A percentile compares a stretch with the other conserved stretches of the same genome.
These are phyloP conservation scores for Sophora flavescens DNA, from an alignment of 306 rosid genomes.

Conservation along the genomic window DNA sequence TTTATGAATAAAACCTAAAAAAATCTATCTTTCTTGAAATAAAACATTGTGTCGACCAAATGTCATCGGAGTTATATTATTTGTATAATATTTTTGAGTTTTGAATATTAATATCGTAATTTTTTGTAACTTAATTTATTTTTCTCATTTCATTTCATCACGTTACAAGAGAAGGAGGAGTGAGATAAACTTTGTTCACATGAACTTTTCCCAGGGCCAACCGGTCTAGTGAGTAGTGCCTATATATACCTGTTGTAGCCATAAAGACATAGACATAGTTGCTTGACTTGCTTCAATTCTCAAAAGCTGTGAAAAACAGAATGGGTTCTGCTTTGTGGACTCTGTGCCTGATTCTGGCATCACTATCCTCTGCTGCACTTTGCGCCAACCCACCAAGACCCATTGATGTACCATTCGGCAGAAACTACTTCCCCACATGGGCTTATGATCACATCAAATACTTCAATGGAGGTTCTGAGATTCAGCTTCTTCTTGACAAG, in stretches of 20 bases:
- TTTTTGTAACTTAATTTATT: too few relatives aligned
- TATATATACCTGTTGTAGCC: neutral
- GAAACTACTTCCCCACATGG: constrained; percentile 86
- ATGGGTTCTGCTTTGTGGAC: constrained; percentile 53
- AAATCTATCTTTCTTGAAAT: too few relatives aligned
- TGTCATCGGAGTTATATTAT: too few relatives aligned
- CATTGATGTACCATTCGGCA: constrained; percentile 67
- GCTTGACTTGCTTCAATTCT: too few relatives aligned
- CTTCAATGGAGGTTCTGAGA: constrained; percentile 68
- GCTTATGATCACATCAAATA: constrained; percentile 87
- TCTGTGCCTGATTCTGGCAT: constrained; percentile 40
- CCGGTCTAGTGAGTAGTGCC: neutral
- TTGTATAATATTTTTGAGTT: too few relatives aligned
- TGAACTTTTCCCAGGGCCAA: too few relatives aligned
- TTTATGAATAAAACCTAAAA: too few relatives aligned
- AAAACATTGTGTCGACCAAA: too few relatives aligned
- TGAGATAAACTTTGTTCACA: too few relatives aligned
- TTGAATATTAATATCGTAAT: too few relatives aligned
- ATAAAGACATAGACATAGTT: neutral
- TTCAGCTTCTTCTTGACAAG: constrained; percentile 74
- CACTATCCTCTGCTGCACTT: constrained; percentile 44
- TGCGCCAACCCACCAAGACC: constrained; percentile 59
- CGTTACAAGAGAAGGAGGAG: too few relatives aligned
- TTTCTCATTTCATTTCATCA: too few relatives aligned
- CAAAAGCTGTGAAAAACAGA: neutral